Conservation (phyloP, 78 protist genomes). For the Polysphondylium violaceum region DNA sequence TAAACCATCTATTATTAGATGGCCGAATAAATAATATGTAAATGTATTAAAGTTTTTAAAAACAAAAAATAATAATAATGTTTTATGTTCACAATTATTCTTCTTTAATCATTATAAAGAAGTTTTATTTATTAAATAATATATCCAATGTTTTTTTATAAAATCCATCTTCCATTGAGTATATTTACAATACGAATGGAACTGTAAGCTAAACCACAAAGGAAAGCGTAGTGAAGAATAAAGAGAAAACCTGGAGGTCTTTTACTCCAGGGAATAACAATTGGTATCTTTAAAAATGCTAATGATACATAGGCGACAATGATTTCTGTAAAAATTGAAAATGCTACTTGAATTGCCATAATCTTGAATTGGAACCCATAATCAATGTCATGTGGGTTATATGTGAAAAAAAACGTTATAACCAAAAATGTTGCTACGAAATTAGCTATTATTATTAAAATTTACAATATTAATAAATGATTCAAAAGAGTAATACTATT, state of each 20-base stretch:
- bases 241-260: conserved; percentile 46
- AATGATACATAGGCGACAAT: conserved; percentile 56
- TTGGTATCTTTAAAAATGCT: conserved; percentile 37
- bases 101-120: no score
- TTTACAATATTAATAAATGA: not conserved
- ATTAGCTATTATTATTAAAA: conserved; percentile 18
- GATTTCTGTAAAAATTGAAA: conserved; percentile 17
- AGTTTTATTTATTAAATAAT: not conserved
- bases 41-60: no score
- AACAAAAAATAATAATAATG: no score
- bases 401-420: conserved; percentile 2
- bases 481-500: not conserved
- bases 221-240: not conserved
- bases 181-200: conserved; percentile 21
- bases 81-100: no score
- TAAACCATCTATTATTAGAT: no score
- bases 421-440: conserved; percentile 42
- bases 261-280: conserved; percentile 32
- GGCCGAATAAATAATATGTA: no score
- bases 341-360: conserved; percentile 44
- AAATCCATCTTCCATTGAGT: conserved; percentile 22
- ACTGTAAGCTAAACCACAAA: conserved; percentile 19
- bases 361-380: conserved; percentile 20
- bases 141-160: not conserved
- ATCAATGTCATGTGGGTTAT: no score